Conservation (phyloP, 768 basidiomycete genomes). For the Rhodocollybia butyracea region DNA sequence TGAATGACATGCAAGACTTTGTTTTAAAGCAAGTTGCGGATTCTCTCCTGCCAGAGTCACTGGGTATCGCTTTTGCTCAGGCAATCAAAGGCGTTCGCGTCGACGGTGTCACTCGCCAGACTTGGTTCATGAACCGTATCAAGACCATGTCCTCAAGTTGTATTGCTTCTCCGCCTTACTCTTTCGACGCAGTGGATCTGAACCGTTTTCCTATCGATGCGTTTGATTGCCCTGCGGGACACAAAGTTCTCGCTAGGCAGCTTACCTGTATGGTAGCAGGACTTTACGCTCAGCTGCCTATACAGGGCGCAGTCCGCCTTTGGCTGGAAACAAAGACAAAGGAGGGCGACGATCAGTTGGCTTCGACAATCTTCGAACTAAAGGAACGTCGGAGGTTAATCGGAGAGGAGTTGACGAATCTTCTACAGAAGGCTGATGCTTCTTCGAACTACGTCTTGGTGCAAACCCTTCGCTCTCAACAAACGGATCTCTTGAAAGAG, state of each 20-base stretch:
- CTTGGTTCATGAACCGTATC: not conserved
- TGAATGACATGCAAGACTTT: slow-evolving; percentile 26
- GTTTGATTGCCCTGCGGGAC: slow-evolving; percentile 34
- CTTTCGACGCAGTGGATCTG: slow-evolving; percentile 24
- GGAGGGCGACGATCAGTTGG: slow-evolving; percentile 22
- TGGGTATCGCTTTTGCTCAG: slow-evolving; percentile 13
- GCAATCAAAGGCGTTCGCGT: slow-evolving; percentile 23
- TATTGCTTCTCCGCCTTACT: slow-evolving; percentile 16
- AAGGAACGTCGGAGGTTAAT: not conserved
- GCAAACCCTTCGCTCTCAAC: slow-evolving; percentile 32
- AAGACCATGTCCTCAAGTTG: not conserved
- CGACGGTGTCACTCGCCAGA: slow-evolving; percentile 6
- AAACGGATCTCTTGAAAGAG: slow-evolving; percentile 11
- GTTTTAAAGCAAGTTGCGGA: slow-evolving; percentile 17
- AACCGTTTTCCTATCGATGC: slow-evolving; percentile 25
- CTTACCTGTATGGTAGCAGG: slow-evolving; percentile 36
- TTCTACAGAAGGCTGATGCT: slow-evolving; percentile 19
- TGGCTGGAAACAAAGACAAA: slow-evolving; percentile 31
- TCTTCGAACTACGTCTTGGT: slow-evolving; percentile 37
- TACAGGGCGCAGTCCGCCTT: slow-evolving; percentile 38
- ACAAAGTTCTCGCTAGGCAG: slow-evolving; percentile 43
- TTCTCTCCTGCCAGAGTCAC: slow-evolving; percentile 17
- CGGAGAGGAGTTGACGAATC: not conserved
- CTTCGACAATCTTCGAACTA: slow-evolving; percentile 1
- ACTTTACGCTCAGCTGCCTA: slow-evolving; percentile 36